Conservation (phyloP, 768 basidiomycete species). For the Trametopsis cervina region DNA sequence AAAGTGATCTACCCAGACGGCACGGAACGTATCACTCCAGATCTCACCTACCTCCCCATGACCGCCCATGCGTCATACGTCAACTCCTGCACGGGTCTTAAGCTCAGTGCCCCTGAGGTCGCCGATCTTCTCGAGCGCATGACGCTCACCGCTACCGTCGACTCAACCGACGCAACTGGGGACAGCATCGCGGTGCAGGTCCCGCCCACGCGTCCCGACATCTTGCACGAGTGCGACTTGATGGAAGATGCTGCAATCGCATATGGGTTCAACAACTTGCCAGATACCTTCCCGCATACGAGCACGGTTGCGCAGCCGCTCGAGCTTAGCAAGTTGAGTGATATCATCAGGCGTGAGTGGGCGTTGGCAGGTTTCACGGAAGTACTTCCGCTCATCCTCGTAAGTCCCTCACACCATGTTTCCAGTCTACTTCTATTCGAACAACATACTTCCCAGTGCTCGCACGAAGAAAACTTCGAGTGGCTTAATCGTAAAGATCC, state of each 20-base stretch:
- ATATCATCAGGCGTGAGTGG: conserved; percentile 86
- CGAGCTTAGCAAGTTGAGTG: conserved; percentile 82
- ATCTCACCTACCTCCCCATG: conserved; percentile 66
- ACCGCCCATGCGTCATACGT: conserved; percentile 83
- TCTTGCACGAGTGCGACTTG: conserved; percentile 95
- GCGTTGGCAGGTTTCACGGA: conserved; percentile 95
- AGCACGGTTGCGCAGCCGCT: conserved; percentile 93
- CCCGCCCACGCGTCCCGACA: conserved; percentile 96
- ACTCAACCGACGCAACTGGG: conserved; percentile 32
- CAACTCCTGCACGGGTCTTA: conserved; percentile 91
- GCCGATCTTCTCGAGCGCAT: conserved; percentile 74
- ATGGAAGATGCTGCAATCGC: conserved; percentile 98
- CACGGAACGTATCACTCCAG: conserved; percentile 66
- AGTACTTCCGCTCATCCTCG: conserved; percentile 88
- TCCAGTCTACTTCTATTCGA: background rate
- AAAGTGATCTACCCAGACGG: conserved; percentile 79
- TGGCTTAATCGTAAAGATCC: conserved; percentile 87
- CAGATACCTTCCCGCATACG: conserved; percentile 85
- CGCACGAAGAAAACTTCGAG: conserved; percentile 96
- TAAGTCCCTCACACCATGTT: conserved; percentile 30
- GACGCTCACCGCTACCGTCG: conserved; percentile 58
- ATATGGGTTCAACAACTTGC: conserved; percentile 96
- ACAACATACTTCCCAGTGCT: conserved; percentile 54
- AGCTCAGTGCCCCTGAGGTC: conserved; percentile 58
- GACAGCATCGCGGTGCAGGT: conserved; percentile 75